Evolutionary conservation across 495 filamentous ascomycete species (phyloP).

Genomic region (Aspergillus conjunctus): DNA sequence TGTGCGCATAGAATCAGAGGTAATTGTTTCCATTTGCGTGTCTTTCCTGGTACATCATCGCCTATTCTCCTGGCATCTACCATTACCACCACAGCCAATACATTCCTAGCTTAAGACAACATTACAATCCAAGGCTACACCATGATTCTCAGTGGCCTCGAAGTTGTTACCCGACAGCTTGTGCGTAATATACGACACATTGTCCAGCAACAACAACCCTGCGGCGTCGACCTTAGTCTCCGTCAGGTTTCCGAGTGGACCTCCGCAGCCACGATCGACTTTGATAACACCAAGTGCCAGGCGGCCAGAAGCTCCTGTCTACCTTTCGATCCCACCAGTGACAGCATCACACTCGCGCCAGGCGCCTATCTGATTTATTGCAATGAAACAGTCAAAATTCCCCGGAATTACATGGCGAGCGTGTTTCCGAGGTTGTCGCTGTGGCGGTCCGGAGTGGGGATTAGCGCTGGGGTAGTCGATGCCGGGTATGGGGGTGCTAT

Average conservation of each 20-base stretch:
- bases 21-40: no score
- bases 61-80: no score
- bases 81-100: no score
- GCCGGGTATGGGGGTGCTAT: constrained; percentile 50
- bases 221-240: constrained; percentile 47
- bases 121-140: neutral
- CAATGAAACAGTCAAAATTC: constrained; percentile 47
- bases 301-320: constrained; percentile 30
- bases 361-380: constrained; percentile 51
- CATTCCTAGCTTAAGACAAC: no score
- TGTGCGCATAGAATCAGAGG: no score
- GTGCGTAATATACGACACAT: constrained; percentile 34
- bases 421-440: constrained; percentile 44
- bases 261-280: constrained; percentile 46
- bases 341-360: constrained; percentile 27
- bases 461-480: constrained; percentile 49
- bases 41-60: no score
- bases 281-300: constrained; percentile 43
- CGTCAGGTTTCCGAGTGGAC: constrained; percentile 37
- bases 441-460: constrained; percentile 40
- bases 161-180: constrained; percentile 30
- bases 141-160: constrained; percentile 32
- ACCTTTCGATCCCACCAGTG: constrained; percentile 22
- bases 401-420: constrained; percentile 42
- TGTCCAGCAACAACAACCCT: constrained; percentile 44